A percentile compares a stretch with the other conserved stretches of the same genome.
These are phyloP conservation scores for Cryptococcus sp. DNA, from an alignment of 1,284 basidiomycete species.

Conservation along the genomic window DNA sequence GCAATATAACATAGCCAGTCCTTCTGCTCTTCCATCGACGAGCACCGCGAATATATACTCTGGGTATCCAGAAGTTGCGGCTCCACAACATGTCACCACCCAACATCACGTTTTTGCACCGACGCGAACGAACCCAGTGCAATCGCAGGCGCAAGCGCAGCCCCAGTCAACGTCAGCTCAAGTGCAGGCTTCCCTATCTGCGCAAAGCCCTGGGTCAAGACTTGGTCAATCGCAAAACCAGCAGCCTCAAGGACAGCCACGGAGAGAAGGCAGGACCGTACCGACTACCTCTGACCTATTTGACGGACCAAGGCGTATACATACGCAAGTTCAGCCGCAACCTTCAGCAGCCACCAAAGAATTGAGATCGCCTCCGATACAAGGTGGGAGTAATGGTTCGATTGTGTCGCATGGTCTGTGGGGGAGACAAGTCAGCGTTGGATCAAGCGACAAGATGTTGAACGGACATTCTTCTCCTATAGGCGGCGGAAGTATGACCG, in stretches of 20 bases:
- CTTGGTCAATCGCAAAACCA: not conserved
- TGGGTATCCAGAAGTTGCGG: not conserved
- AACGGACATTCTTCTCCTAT: too few relatives aligned
- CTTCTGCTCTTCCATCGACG: slow-evolving; percentile 2
- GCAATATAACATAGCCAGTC: slow-evolving; percentile 7
- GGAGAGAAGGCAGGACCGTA: slow-evolving; percentile 33
- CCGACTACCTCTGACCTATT: slow-evolving; percentile 35
- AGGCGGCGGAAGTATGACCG: too few relatives aligned
- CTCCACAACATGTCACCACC: slow-evolving; percentile 1
- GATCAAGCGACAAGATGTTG: too few relatives aligned
- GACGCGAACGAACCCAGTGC: not conserved
- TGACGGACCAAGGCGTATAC: slow-evolving; percentile 12
- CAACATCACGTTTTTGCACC: slow-evolving; percentile 4
- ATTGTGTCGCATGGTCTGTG: too few relatives aligned
- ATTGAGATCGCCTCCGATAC: too few relatives aligned
- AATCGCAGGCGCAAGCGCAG: slow-evolving; percentile 1
- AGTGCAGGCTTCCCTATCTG: not conserved
- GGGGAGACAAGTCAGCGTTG: too few relatives aligned
- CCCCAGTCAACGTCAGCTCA: not conserved
- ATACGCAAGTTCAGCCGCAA: too few relatives aligned
- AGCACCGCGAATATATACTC: slow-evolving; percentile 6
- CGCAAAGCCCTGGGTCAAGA: slow-evolving; percentile 1
- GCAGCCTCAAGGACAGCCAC: not conserved
- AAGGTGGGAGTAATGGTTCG: too few relatives aligned
- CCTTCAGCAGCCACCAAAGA: too few relatives aligned